phyloP scores from a whole-genome alignment of 2,329 filamentous ascomycete species.

The Biscogniauxia marginata region DNA sequence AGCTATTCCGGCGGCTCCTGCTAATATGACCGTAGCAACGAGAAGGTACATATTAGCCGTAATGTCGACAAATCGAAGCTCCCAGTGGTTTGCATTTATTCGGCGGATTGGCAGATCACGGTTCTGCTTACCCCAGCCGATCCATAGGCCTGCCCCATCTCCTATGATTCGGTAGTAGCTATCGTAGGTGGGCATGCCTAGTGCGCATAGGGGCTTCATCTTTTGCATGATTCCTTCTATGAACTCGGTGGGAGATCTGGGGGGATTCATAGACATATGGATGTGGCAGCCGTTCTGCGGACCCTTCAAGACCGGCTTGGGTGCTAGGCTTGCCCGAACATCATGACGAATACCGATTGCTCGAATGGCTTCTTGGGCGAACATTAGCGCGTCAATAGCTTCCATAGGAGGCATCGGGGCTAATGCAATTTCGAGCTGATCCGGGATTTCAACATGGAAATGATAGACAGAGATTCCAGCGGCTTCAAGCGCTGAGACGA shows the following conservation, averaged over 20 bases:
- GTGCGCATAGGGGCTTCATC: conserved; percentile 7
- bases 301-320: conserved; percentile 1
- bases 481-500: background rate
- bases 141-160: conserved; percentile 5
- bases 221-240: conserved; percentile 5
- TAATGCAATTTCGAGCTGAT: conserved; percentile 9
- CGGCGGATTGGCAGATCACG: conserved; percentile 7
- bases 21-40: background rate
- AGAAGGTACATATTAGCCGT: conserved; percentile 9
- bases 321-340: conserved; percentile 6
- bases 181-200: conserved; percentile 14
- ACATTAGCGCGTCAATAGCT: conserved; percentile 8
- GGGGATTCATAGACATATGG: conserved; percentile 2
- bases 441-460: conserved; percentile 2
- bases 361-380: conserved; percentile 11
- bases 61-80: conserved; percentile 7
- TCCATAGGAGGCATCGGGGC: background rate
- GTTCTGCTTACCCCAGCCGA: conserved; percentile 10
- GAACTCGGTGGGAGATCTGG: background rate
- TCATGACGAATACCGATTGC: conserved; percentile 5
- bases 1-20: background rate
- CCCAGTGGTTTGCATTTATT: conserved; percentile 3
- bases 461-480: conserved; percentile 5
- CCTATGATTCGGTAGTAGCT: conserved; percentile 3
- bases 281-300: conserved; percentile 6